phyloP scores from a whole-genome alignment of 169 alveolate species.

The Pseudocohnilembus persalinus region DNA sequence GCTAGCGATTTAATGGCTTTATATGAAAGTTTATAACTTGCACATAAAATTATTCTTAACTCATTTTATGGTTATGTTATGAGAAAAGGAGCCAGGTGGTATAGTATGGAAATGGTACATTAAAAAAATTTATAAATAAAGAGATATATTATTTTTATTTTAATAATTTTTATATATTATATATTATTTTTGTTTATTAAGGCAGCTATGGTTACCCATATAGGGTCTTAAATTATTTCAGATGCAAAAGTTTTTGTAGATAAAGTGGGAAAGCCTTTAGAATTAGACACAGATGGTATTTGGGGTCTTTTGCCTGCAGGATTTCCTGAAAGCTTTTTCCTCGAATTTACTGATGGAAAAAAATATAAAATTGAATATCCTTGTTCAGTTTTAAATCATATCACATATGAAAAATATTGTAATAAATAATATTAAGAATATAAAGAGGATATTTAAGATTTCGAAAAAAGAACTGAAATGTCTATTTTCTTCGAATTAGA shows the following conservation, averaged over 20 bases:
- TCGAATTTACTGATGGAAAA: constrained; percentile 78
- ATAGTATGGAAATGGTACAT: constrained; percentile 95
- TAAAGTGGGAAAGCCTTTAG: constrained; percentile 97
- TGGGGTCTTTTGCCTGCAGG: constrained; percentile 97
- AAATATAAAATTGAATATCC: constrained; percentile 89
- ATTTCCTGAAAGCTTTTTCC: constrained; percentile 90
- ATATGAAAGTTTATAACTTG: constrained; percentile 97
- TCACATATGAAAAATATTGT: constrained; percentile 94
- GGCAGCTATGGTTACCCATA: constrained; percentile 98
- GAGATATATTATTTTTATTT: too few species aligned
- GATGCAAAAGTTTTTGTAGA: constrained; percentile 89
- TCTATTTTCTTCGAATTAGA: constrained; percentile 98
- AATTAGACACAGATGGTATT: constrained; percentile 99
- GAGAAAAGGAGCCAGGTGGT: constrained; percentile 99
- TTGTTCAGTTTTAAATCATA: constrained; percentile 93
- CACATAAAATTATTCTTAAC: constrained; percentile 99
- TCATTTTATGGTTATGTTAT: constrained; percentile 99
- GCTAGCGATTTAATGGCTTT: constrained; percentile 88
- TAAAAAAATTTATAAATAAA: too few species aligned
- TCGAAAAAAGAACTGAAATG: constrained; percentile 89
- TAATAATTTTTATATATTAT: too few species aligned
- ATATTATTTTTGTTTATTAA: too few species aligned
- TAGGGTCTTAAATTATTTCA: constrained; percentile 95
- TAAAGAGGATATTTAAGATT: constrained; percentile 53
- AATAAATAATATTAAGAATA: constrained; percentile 94